These are phyloP conservation scores for Aspergillus japonicus DNA, from an alignment of 2,329 filamentous ascomycete species.

Conservation along the genomic window DNA sequence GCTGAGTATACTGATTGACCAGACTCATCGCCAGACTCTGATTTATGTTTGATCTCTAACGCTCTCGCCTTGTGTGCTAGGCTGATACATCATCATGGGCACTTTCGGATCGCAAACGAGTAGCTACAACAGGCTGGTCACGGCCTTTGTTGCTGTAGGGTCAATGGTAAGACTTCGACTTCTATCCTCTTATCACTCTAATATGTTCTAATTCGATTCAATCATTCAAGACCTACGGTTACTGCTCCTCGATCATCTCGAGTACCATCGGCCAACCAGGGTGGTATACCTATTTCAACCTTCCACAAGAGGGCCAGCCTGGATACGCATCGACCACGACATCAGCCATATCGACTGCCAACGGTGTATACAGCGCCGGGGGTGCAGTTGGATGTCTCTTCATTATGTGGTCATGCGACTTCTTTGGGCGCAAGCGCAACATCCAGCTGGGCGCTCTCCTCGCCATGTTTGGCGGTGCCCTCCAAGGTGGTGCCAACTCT, in stretches of 20 bases:
- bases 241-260: constrained; percentile 51
- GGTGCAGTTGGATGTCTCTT: constrained; percentile 50
- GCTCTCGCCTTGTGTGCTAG: neutral
- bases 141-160: constrained; percentile 40
- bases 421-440: constrained; percentile 46
- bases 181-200: neutral
- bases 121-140: constrained; percentile 40
- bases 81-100: constrained; percentile 22
- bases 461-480: constrained; percentile 47
- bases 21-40: neutral
- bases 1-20: neutral
- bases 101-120: constrained; percentile 39
- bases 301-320: constrained; percentile 44
- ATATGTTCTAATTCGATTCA: neutral
- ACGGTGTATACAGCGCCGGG: constrained; percentile 51
- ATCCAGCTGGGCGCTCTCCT: constrained; percentile 50
- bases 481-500: constrained; percentile 49
- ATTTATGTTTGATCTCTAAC: neutral
- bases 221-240: constrained; percentile 49
- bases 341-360: constrained; percentile 49
- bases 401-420: constrained; percentile 52
- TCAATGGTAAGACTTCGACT: constrained; percentile 33
- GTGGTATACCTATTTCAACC: constrained; percentile 52
- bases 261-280: constrained; percentile 55
- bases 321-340: constrained; percentile 51